These are phyloP conservation scores for Ochromonadaceae sp. DNA, from an alignment of 352 stramenopile species.

Conservation along the genomic window DNA sequence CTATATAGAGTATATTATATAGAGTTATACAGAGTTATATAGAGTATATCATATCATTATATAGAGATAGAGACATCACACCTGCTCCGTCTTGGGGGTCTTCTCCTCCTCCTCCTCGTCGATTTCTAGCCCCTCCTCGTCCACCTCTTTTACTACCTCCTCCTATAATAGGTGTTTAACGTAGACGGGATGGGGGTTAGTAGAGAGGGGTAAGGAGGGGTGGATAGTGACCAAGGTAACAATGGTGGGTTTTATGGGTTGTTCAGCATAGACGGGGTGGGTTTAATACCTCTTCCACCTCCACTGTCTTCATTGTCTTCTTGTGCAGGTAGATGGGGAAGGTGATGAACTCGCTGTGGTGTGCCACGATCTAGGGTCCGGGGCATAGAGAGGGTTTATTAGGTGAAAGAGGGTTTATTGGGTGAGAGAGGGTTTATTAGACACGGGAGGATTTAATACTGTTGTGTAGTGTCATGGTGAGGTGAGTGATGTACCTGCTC, in stretches of 20 bases:
- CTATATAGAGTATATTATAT: no score
- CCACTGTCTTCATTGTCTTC: conserved; percentile 97
- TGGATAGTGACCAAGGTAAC: background rate
- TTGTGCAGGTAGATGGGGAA: conserved; percentile 99
- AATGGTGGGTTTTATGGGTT: conserved; percentile 51
- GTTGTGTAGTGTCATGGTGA: no score
- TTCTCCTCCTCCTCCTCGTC: conserved; percentile 42
- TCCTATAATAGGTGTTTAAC: background rate
- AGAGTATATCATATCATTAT: background rate
- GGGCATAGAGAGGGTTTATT: no score
- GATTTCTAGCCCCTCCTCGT: conserved; percentile 61
- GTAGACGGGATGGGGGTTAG: no score
- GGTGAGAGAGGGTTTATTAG: no score
- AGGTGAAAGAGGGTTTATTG: no score
- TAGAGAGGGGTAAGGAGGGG: background rate
- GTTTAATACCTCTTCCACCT: conserved; percentile 75
- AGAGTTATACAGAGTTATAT: conserved; percentile 20
- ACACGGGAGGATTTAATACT: no score
- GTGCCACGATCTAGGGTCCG: conserved; percentile 98
- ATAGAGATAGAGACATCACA: conserved; percentile 1
- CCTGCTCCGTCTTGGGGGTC: conserved; percentile 70
- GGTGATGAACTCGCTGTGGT: conserved; percentile 99
- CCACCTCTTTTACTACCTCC: conserved; percentile 21
- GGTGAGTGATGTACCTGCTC: no score
- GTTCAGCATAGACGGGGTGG: conserved; percentile 42